Conservation (phyloP, 1,284 basidiomycete species). For the Ustilago sp. region DNA sequence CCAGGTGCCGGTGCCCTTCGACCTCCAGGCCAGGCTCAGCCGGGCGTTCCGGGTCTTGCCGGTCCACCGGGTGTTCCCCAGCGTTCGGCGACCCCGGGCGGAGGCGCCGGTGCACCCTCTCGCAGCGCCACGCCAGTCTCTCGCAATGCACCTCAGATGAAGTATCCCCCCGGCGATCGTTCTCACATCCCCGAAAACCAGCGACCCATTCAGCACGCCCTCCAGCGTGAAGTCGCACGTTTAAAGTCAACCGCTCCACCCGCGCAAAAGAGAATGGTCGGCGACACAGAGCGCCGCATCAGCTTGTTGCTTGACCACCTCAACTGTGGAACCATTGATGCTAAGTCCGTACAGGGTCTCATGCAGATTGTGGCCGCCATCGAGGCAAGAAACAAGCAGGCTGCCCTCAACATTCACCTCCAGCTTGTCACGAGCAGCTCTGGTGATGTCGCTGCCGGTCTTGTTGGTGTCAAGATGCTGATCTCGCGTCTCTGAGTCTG, state of each 20-base stretch:
- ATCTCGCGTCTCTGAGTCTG: conserved; percentile 51
- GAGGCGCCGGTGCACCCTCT: conserved; percentile 64
- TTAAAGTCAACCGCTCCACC: conserved; percentile 72
- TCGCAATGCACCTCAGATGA: conserved; percentile 71
- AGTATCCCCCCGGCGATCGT: conserved; percentile 93
- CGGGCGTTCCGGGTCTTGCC: conserved; percentile 39
- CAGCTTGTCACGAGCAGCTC: conserved; percentile 62
- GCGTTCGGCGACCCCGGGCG: conserved; percentile 69
- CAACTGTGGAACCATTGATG: conserved; percentile 83
- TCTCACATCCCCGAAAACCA: conserved; percentile 84
- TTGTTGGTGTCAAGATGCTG: conserved; percentile 67
- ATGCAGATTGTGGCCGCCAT: conserved; percentile 67
- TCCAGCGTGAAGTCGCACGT: conserved; percentile 55
- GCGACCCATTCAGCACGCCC: conserved; percentile 75
- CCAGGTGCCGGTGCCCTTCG: conserved; percentile 40
- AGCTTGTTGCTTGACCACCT: conserved; percentile 88
- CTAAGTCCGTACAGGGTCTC: conserved; percentile 60
- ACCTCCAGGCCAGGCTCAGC: conserved; percentile 35
- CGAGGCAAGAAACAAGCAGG: conserved; percentile 63
- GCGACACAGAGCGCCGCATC: conserved; percentile 88
- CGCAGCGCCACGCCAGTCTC: conserved; percentile 54
- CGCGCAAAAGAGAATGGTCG: conserved; percentile 83
- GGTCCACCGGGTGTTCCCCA: conserved; percentile 67
- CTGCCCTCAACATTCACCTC: conserved; percentile 62
- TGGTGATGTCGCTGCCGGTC: conserved; percentile 61